Percentiles rank a stretch among this genome's conserved stretches.
Evolutionary conservation across 345 rosid species (phyloP).

Genomic region (Iberis pinnata): DNA sequence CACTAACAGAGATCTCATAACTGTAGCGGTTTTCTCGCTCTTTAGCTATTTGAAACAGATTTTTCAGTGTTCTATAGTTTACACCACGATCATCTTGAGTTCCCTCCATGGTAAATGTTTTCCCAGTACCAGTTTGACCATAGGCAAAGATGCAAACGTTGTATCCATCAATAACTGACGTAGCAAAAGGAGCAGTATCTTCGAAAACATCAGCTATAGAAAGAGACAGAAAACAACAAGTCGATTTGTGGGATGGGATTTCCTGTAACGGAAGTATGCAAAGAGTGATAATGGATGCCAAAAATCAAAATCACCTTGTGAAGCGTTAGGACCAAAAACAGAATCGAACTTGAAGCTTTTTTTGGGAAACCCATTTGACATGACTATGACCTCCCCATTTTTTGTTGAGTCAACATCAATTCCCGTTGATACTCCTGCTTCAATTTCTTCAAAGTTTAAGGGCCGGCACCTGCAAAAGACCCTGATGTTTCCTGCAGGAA

Average conservation of each 20-base stretch:
- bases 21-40: constrained; percentile 51
- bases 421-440: constrained; percentile 52
- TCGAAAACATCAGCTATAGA: constrained; percentile 69
- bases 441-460: constrained; percentile 59
- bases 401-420: constrained; percentile 73
- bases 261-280: not conserved
- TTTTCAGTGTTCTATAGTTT: constrained; percentile 79
- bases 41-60: constrained; percentile 56
- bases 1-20: constrained; percentile 87
- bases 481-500: constrained; percentile 80
- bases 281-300: constrained; percentile 3
- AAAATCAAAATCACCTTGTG: constrained; percentile 64
- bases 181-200: constrained; percentile 84
- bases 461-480: constrained; percentile 96
- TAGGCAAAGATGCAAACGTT: constrained; percentile 92
- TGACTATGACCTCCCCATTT: constrained; percentile 72
- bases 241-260: not conserved
- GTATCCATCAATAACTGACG: constrained; percentile 91
- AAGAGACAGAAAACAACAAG: constrained; percentile 8
- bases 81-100: constrained; percentile 87
- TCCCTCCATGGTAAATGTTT: constrained; percentile 95
- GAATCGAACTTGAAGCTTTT: constrained; percentile 83
- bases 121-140: constrained; percentile 96
- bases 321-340: constrained; percentile 79
- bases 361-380: constrained; percentile 70